Conservation (phyloP, 1,284 basidiomycete species). For the Trichosporon faecale region DNA sequence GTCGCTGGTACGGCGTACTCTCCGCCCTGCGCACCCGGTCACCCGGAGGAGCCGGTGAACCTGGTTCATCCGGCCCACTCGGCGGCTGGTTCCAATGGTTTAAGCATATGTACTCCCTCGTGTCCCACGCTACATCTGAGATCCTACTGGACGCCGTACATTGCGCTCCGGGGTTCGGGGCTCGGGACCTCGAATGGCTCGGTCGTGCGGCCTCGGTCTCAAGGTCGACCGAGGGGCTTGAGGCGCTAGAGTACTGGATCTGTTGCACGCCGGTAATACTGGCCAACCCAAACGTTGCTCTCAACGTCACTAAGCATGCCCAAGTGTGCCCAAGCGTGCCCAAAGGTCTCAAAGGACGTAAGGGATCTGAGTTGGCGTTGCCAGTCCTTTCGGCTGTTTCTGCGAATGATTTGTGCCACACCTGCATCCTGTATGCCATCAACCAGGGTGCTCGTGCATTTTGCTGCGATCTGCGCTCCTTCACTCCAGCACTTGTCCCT, state of each 20-base stretch:
- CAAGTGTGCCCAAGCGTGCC: background rate
- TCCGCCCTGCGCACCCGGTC: too few species aligned
- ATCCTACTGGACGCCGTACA: background rate
- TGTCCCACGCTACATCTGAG: background rate
- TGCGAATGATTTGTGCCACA: background rate
- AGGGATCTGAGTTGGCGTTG: background rate
- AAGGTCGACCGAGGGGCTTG: background rate
- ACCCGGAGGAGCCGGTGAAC: background rate
- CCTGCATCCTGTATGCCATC: background rate
- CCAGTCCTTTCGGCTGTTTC: background rate
- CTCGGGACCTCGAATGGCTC: background rate
- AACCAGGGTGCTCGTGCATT: too few species aligned
- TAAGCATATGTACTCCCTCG: background rate
- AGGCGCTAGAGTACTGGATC: background rate
- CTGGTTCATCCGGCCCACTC: background rate
- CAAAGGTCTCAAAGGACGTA: background rate
- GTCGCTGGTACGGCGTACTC: background rate
- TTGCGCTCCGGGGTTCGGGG: background rate
- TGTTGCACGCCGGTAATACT: background rate
- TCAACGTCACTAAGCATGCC: background rate
- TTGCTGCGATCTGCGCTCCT: background rate
- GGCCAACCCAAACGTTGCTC: background rate
- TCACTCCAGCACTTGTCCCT: background rate
- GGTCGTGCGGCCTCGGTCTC: background rate
- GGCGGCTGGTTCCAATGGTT: background rate